Percentiles rank a stretch among this genome's conserved stretches.
Evolutionary conservation across 1,139 yeast genomes (phyloP).

Genomic region (Hyphopichia buzzinii): DNA sequence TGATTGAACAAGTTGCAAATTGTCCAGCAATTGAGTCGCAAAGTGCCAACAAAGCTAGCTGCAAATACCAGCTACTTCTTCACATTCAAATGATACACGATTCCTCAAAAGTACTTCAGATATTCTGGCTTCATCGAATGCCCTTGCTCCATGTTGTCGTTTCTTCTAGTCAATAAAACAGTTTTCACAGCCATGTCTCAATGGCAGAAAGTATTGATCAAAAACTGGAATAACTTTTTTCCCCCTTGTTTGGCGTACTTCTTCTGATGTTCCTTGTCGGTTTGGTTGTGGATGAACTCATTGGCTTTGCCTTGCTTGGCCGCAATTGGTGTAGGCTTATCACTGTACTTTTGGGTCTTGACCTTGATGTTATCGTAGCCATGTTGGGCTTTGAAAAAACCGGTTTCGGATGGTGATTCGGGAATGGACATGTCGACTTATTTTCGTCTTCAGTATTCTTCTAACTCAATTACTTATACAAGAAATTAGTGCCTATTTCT

Average conservation of each 20-base stretch:
- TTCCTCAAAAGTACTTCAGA: too few species aligned
- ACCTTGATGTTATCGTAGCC: conserved; percentile 33
- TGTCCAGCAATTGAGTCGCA: too few species aligned
- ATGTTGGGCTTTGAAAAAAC: conserved; percentile 27
- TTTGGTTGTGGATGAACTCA: conserved; percentile 27
- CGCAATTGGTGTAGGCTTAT: conserved; percentile 34
- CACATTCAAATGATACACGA: too few species aligned
- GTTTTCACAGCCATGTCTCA: background rate
- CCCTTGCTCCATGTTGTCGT: too few species aligned
- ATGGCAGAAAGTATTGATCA: conserved; percentile 18
- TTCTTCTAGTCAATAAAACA: too few species aligned
- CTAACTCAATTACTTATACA: background rate
- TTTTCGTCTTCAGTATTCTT: background rate
- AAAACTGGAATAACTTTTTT: conserved; percentile 19
- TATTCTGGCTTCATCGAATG: too few species aligned
- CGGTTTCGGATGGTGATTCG: conserved; percentile 29
- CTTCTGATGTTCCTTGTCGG: conserved; percentile 39
- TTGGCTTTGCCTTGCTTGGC: conserved; percentile 27
- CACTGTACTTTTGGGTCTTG: conserved; percentile 33
- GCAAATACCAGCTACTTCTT: too few species aligned
- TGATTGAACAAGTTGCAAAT: too few species aligned
- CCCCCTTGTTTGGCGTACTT: conserved; percentile 35
- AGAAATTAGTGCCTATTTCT: background rate
- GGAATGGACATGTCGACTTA: conserved; percentile 22
- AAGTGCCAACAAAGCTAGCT: too few species aligned